These are phyloP conservation scores for Cytospora chrysosperma DNA, from an alignment of 2,329 filamentous ascomycete genomes.

Conservation along the genomic window DNA sequence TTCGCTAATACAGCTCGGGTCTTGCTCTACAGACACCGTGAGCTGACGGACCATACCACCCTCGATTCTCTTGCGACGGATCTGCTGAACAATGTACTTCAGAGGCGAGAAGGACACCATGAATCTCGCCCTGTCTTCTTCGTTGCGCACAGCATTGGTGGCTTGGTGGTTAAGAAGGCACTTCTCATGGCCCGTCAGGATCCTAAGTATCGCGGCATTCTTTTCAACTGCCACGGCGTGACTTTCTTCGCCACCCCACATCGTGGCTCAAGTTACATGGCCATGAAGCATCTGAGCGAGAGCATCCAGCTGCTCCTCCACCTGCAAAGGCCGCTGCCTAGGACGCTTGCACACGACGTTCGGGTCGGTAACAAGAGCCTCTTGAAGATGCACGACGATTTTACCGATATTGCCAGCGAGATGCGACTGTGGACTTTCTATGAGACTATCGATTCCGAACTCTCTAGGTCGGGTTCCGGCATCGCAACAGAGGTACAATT, in stretches of 20 bases:
- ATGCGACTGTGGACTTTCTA: constrained; percentile 63
- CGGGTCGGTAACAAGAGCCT: constrained; percentile 50
- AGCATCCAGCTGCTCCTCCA: constrained; percentile 55
- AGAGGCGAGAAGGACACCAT: constrained; percentile 32
- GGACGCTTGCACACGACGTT: constrained; percentile 49
- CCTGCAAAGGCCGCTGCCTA: constrained; percentile 50
- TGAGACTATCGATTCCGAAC: constrained; percentile 59
- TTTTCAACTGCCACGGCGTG: constrained; percentile 59
- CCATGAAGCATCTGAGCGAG: constrained; percentile 53
- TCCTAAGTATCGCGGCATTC: constrained; percentile 42
- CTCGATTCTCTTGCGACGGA: constrained; percentile 46
- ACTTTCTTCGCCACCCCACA: constrained; percentile 62
- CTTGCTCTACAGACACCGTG: constrained; percentile 51
- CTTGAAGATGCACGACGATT: constrained; percentile 51
- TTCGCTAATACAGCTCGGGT: constrained; percentile 49
- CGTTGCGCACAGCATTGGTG: constrained; percentile 61
- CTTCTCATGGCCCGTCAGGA: constrained; percentile 47
- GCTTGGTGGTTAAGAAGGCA: constrained; percentile 58
- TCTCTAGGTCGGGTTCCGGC: constrained; percentile 44
- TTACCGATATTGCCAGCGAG: constrained; percentile 56
- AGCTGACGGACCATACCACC: constrained; percentile 41
- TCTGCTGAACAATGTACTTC: constrained; percentile 44
- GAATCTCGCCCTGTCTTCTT: constrained; percentile 55
- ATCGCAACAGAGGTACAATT: constrained; percentile 51
- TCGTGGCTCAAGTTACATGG: constrained; percentile 62